Evolutionary conservation across 2,329 filamentous ascomycete genomes (phyloP), one percentile per base, ranked within the genome.

Genomic region (Phaeomoniella chlamydospora): DNA sequence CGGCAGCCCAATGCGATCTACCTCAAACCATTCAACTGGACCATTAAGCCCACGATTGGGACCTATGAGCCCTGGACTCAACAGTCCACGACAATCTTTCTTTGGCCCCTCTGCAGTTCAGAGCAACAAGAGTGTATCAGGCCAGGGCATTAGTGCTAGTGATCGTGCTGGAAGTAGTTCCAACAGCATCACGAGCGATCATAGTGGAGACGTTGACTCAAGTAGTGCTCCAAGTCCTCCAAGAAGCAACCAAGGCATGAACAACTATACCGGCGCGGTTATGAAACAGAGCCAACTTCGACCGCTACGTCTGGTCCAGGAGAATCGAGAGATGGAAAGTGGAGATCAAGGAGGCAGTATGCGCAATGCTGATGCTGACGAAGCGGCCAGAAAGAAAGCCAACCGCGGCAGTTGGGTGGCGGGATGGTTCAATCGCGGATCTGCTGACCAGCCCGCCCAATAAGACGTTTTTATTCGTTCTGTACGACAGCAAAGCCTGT

Each of bases 241-340:
- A 2, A 68, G 70, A 38, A 79, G 81, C 59, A 33, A n/a, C 15
- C 44, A 35, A 34, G 77, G 73, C 47, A 68, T 77, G 48, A 79
- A 70, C 50, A 78, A 76, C 40, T 80, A 84, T 39, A 79, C 77
- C 19, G 70, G 66, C 6, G 74, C 70, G n/a, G 65, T 70, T 6
- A 65, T 66, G 51, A 72, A 68, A 15, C 70, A 71, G 45, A 79
- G 77, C 50, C 90, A 90, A 58, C 77, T 92, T 39, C 72, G 87
- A 22, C 88, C 88, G 4, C 64, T 98, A 44, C 72, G 88, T 12
- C 68, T 98, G 18, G 86, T 96, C 33, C 82, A 90, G 58, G 84
- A 93, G 60, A 79, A 79, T 45, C 61, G 57, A 36, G 61, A 61
- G 37, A 26, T 26, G 15, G 49, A 52, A 32, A 53, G 45, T 18